Base-by-base conservation (phyloP, 805 yeast genomes). In the Yarrowia keelungensis region DNA sequence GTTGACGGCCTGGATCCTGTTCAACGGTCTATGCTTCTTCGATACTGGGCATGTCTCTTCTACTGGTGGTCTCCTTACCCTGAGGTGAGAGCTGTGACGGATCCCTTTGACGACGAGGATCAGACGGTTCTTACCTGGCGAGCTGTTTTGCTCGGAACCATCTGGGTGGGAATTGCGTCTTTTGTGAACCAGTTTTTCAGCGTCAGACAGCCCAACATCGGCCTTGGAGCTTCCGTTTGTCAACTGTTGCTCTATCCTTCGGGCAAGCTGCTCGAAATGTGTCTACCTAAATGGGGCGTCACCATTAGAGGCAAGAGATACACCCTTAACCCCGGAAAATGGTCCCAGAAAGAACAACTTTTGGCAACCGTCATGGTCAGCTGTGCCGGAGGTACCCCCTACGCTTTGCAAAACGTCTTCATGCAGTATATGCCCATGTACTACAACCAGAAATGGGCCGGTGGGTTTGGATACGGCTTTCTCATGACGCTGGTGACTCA, bases 151-250 rank as follows among this genome's bases (percentile, higher is more conserved):
- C 53, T 47, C 19, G 53, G 53, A 8, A 47, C 53, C 14, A 47
- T 47, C 11, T 47, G 53, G 53, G 53, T 47, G 10, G 53, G 53
- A 5, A 15, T 47, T 26, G 53, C 16, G 0, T 38, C 53, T 12
- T 47, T 47, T 47, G 53, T 47, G 35, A 47, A 47, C 53, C 36
- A 26, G 53, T 47, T 47, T 47, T 47, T 47, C 53, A 38, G 26
- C 35, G 38, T 38, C 14, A 36, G 53, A 14, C 36, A 19, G n/a
- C 53, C 53, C 16, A 16, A 36, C 8, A 47, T 47, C 38, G 26
- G 38, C 16, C 36, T 47, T 7, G 14, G 38, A 10, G 38, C 53
- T 47, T 26, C 53, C 8, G 53, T 47, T 26, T 47, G 53, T 15
- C 53, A 47, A 19, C 53, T 47, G 19, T 14, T 47, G n/a, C 38